Conservation (phyloP, 2,329 filamentous ascomycete species). For the Aspergillus sp. region DNA sequence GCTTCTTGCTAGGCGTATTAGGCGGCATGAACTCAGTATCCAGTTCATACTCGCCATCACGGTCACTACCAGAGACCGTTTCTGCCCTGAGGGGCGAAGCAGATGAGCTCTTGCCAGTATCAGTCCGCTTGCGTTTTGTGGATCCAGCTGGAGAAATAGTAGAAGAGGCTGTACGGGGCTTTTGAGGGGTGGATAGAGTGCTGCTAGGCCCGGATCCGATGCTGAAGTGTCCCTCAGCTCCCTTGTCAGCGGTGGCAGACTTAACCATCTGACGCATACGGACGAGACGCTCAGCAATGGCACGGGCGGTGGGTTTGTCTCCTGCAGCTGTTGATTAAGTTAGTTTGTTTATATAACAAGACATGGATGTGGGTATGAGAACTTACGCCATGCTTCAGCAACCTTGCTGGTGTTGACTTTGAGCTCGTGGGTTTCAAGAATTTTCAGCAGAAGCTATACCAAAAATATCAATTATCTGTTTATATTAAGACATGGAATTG, state of each 20-base stretch:
- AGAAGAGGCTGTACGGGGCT: slow-evolving; percentile 8
- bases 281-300: slow-evolving; percentile 39
- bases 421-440: slow-evolving; percentile 41
- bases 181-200: slow-evolving; percentile 13
- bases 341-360: background rate
- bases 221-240: slow-evolving; percentile 9
- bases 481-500: too few species aligned
- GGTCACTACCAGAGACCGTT: background rate
- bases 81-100: background rate
- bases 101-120: background rate
- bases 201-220: slow-evolving; percentile 12
- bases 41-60: background rate
- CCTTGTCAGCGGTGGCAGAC: background rate
- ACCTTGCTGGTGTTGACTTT: slow-evolving; percentile 35
- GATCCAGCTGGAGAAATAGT: slow-evolving; percentile 15
- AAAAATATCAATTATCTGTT: too few species aligned
- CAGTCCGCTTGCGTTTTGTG: slow-evolving; percentile 19
- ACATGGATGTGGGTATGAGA: too few species aligned
- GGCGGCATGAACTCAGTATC: background rate
- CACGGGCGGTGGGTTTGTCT: slow-evolving; percentile 37
- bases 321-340: slow-evolving; percentile 7
- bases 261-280: slow-evolving; percentile 33
- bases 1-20: background rate
- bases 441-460: slow-evolving; percentile 40
- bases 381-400: slow-evolving; percentile 42